These are phyloP conservation scores for Artemisia argyi DNA, from an alignment of 129 eudicot species.

Conservation along the genomic window DNA sequence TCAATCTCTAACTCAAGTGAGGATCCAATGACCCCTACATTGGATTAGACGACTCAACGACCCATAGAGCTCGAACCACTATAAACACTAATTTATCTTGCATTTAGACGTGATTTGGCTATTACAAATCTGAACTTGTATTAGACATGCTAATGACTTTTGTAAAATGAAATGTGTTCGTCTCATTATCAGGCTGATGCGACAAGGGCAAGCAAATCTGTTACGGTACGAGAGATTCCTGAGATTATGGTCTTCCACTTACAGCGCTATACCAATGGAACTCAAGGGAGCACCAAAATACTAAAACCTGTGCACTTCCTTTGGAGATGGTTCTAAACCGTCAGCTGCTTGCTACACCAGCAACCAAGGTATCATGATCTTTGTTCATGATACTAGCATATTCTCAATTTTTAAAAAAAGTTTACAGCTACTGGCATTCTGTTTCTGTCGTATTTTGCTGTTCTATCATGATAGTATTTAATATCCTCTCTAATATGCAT, in stretches of 20 bases:
- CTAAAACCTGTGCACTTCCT: constrained; percentile 69
- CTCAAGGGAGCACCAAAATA: constrained; percentile 80
- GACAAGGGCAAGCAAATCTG: constrained; percentile 82
- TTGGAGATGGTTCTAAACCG: no score
- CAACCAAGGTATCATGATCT: constrained; percentile 52
- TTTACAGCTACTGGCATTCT: background rate
- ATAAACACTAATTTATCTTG: no score
- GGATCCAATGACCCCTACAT: no score
- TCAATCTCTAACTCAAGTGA: no score
- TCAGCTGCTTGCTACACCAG: constrained; percentile 55
- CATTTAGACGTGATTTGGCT: no score
- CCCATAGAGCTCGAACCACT: no score
- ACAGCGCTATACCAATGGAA: constrained; percentile 82
- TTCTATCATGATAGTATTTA: background rate
- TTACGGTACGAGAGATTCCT: constrained; percentile 65
- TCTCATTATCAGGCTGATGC: constrained; percentile 59
- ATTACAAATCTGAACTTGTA: no score
- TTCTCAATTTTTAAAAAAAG: background rate
- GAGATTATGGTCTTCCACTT: constrained; percentile 74
- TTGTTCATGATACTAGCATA: background rate
- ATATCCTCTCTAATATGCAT: background rate
- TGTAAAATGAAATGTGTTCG: constrained; percentile 5
- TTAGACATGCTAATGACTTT: background rate
- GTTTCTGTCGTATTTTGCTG: background rate
- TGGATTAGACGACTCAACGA: no score